phyloP scores from a whole-genome alignment of 768 basidiomycete genomes.

The Leccinum subtestaceum region DNA sequence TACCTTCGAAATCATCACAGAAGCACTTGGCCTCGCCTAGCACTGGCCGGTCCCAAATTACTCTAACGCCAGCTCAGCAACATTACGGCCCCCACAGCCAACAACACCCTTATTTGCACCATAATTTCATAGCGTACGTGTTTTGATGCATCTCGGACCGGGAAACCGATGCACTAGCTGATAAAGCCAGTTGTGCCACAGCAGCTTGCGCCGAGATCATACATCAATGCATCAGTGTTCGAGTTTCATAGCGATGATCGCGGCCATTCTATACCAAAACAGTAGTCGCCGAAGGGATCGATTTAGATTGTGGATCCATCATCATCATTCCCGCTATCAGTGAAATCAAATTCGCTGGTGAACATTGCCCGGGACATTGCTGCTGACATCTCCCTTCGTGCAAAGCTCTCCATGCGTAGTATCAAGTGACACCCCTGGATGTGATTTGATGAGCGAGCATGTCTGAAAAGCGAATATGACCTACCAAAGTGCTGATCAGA shows the following conservation, averaged over 20 bases:
- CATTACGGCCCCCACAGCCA: not conserved
- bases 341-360: slow-evolving; percentile 12
- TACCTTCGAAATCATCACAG: not conserved
- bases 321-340: not conserved
- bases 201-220: not conserved
- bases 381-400: not conserved
- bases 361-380: not conserved
- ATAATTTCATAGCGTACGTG: not conserved
- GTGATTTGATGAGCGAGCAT: not conserved
- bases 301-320: not conserved
- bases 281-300: not conserved
- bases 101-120: not conserved
- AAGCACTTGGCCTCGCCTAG: not conserved
- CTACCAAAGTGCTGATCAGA: slow-evolving; percentile 15
- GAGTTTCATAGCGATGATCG: not conserved
- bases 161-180: not conserved
- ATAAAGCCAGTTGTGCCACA: not conserved
- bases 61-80: not conserved
- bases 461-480: not conserved
- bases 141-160: not conserved
- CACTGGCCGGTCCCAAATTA: not conserved
- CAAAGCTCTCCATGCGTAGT: slow-evolving; percentile 22
- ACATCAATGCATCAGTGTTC: not conserved
- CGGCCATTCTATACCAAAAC: not conserved
- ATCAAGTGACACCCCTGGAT: slow-evolving; percentile 27